phyloP scores from a whole-genome alignment of 768 basidiomycete species.

The Gautieria morchelliformis region DNA sequence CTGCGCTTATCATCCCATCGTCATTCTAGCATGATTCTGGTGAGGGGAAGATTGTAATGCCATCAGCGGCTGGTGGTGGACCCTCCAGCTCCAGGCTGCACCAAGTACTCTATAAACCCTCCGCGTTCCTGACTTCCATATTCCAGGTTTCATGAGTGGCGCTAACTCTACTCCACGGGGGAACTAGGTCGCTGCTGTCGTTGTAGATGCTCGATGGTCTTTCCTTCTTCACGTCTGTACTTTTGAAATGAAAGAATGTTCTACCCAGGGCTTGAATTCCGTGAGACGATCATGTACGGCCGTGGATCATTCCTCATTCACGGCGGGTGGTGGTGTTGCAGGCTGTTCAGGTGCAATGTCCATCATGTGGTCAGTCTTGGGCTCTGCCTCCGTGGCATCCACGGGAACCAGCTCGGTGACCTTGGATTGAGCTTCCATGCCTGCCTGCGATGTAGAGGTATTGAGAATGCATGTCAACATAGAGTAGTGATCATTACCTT shows the following conservation, averaged over 20 bases:
- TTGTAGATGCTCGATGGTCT: too few species aligned
- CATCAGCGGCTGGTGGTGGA: not conserved
- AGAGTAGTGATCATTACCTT: slow-evolving; percentile 39
- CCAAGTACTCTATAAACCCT: too few species aligned
- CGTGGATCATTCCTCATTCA: not conserved
- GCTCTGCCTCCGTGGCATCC: not conserved
- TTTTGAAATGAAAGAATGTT: too few species aligned
- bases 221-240: too few species aligned
- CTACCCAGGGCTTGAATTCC: too few species aligned
- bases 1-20: not conserved
- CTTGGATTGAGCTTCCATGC: slow-evolving; percentile 65
- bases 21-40: not conserved
- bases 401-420: slow-evolving; percentile 57
- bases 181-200: too few species aligned
- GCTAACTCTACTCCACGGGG: too few species aligned
- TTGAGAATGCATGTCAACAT: not conserved
- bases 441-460: slow-evolving; percentile 35
- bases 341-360: not conserved
- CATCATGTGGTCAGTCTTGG: not conserved
- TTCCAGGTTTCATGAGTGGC: too few species aligned
- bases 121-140: too few species aligned
- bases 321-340: not conserved
- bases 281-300: too few species aligned
- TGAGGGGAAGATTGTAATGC: not conserved
- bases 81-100: not conserved